phyloP scores from a whole-genome alignment of 225 moss, liverwort and hornwort genomes.

The Antitrichia curtipendula region DNA sequence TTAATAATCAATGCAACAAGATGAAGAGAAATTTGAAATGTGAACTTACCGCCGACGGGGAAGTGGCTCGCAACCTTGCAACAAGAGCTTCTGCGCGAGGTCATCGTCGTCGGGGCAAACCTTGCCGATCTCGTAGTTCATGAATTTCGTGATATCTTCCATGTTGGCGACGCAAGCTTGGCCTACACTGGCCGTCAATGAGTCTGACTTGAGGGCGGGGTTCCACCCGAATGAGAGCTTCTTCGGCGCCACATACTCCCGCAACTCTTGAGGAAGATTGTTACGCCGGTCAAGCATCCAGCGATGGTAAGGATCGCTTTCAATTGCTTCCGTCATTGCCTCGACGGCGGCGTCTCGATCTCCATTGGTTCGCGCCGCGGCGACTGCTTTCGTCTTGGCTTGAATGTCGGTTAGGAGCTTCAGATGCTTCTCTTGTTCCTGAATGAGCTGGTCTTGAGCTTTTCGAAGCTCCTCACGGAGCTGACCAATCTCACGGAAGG shows the following conservation, averaged over 20 bases:
- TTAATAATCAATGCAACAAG: not conserved
- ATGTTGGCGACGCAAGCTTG: slow-evolving; percentile 60
- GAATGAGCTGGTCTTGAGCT: not conserved
- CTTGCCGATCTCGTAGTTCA: slow-evolving; percentile 53
- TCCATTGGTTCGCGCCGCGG: not conserved
- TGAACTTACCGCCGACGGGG: slow-evolving; percentile 47
- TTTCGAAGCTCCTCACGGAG: slow-evolving; percentile 14
- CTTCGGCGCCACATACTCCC: slow-evolving; percentile 48
- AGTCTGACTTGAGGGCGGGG: slow-evolving; percentile 56
- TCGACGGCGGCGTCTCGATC: not conserved
- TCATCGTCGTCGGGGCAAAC: slow-evolving; percentile 76
- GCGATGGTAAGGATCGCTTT: slow-evolving; percentile 22
- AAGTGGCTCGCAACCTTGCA: slow-evolving; percentile 85
- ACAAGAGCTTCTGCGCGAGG: slow-evolving; percentile 65
- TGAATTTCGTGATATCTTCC: slow-evolving; percentile 49
- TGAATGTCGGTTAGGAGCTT: slow-evolving; percentile 7
- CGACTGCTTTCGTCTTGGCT: not conserved
- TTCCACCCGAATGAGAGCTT: slow-evolving; percentile 76
- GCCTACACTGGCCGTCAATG: slow-evolving; percentile 47
- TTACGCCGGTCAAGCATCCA: slow-evolving; percentile 30
- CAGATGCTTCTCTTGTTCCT: slow-evolving; percentile 1
- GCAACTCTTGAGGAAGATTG: slow-evolving; percentile 25
- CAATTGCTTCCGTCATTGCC: not conserved
- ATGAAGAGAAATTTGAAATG: not conserved
- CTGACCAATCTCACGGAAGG: not conserved